Evolutionary conservation across 306 rosid genomes (phyloP).

Genomic region (Rosa multiflora): DNA sequence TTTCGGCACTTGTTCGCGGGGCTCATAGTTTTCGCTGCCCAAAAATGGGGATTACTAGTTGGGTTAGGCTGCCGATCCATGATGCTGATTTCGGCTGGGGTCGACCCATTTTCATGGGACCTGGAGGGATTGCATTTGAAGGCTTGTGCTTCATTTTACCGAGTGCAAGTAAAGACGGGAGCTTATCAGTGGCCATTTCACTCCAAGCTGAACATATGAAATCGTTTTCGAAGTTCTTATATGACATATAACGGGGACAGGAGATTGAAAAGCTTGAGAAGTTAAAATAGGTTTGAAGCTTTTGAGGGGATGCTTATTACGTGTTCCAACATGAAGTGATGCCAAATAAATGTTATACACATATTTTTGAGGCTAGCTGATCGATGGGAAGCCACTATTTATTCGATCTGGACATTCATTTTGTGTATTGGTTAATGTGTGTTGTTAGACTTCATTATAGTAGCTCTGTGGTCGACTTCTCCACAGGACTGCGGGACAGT

Average conservation of each 20-base stretch:
- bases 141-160: conserved; percentile 72
- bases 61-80: conserved; percentile 84
- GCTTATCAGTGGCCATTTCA: conserved; percentile 28
- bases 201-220: conserved; percentile 22
- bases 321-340: no score
- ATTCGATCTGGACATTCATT: no score
- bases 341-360: no score
- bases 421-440: no score
- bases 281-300: no score
- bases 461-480: no score
- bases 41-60: conserved; percentile 83
- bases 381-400: no score
- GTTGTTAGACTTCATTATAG: no score
- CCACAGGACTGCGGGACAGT: no score
- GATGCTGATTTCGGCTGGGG: conserved; percentile 98
- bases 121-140: conserved; percentile 76
- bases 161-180: conserved; percentile 61
- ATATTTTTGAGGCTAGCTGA: no score
- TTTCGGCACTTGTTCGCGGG: conserved; percentile 68
- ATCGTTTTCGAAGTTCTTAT: conserved; percentile 19
- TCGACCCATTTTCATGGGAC: conserved; percentile 90
- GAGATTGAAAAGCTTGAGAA: no score
- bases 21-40: conserved; percentile 79
- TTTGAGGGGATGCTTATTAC: no score
- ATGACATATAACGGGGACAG: conserved; percentile 14